Conservation (phyloP, 2,329 filamentous ascomycete genomes). For the Fusarium sp. region DNA sequence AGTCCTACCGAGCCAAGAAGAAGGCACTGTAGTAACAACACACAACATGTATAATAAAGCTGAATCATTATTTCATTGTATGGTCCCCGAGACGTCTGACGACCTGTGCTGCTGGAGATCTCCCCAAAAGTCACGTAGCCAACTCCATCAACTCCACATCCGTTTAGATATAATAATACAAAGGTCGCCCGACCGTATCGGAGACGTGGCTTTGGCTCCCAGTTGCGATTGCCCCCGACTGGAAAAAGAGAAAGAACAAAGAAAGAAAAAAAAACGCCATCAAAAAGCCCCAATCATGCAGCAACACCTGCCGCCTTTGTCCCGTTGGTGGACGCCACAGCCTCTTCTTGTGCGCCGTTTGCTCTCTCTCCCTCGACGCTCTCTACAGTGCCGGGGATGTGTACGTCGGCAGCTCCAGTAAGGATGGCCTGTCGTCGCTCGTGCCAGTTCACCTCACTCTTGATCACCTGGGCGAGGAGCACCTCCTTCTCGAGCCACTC, state of each 20-base stretch:
- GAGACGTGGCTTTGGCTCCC: neutral
- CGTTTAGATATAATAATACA: constrained; percentile 35
- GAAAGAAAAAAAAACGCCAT: neutral
- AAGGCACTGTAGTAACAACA: constrained; percentile 45
- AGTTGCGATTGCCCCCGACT: neutral
- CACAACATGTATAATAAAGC: neutral
- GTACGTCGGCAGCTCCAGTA: constrained; percentile 59
- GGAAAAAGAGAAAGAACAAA: neutral
- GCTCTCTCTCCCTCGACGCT: constrained; percentile 42
- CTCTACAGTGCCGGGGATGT: constrained; percentile 52
- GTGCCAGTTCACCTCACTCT: constrained; percentile 75
- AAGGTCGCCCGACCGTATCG: constrained; percentile 10
- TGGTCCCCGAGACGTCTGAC: constrained; percentile 6
- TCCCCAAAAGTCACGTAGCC: constrained; percentile 23
- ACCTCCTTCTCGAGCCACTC: constrained; percentile 87
- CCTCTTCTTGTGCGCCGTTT: constrained; percentile 39
- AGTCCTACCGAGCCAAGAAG: constrained; percentile 55
- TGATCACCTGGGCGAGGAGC: constrained; percentile 78
- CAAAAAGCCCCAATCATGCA: neutral
- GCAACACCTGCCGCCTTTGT: constrained; percentile 14
- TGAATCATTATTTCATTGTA: constrained; percentile 29
- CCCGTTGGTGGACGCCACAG: constrained; percentile 15
- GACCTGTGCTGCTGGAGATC: constrained; percentile 15
- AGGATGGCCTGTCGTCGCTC: constrained; percentile 68
- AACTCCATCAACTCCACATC: constrained; percentile 45